phyloP scores from a whole-genome alignment of 2,329 filamentous ascomycete genomes.

The Juglanconis oblonga region DNA sequence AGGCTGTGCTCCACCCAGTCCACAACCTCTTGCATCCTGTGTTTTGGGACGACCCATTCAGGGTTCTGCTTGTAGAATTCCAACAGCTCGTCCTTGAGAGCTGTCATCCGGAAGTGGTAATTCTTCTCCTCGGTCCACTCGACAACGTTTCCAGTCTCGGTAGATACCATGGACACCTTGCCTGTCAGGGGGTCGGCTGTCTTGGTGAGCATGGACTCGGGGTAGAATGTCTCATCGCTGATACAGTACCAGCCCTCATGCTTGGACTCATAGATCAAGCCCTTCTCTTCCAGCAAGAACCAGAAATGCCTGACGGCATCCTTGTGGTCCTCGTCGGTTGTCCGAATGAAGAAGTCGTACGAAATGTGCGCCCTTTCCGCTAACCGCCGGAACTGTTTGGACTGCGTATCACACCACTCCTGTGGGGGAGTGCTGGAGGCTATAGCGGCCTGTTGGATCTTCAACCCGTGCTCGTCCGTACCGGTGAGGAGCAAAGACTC shows the following conservation, averaged over 20 bases:
- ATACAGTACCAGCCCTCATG: slow-evolving; percentile 97
- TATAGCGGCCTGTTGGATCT: slow-evolving; percentile 84
- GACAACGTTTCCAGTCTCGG: slow-evolving; percentile 87
- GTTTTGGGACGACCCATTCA: slow-evolving; percentile 68
- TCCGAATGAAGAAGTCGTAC: slow-evolving; percentile 88
- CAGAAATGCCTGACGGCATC: slow-evolving; percentile 88
- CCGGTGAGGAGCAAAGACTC: slow-evolving; percentile 79
- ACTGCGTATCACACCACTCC: slow-evolving; percentile 83
- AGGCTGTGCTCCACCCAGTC: slow-evolving; percentile 74
- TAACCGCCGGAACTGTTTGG: slow-evolving; percentile 74
- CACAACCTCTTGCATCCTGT: slow-evolving; percentile 76
- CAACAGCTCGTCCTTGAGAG: slow-evolving; percentile 74
- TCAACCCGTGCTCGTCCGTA: slow-evolving; percentile 97
- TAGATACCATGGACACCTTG: slow-evolving; percentile 75
- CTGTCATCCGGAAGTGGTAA: slow-evolving; percentile 90
- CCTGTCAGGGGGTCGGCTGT: slow-evolving; percentile 78
- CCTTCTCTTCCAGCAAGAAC: slow-evolving; percentile 71
- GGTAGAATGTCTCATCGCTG: slow-evolving; percentile 95
- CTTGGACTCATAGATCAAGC: slow-evolving; percentile 78
- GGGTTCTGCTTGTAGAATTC: slow-evolving; percentile 77
- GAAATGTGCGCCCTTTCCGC: slow-evolving; percentile 67
- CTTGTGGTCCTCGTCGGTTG: slow-evolving; percentile 78
- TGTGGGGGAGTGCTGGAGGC: slow-evolving; percentile 70
- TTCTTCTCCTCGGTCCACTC: slow-evolving; percentile 93
- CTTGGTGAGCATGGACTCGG: slow-evolving; percentile 69